Evolutionary conservation across 108 stramenopile genomes (phyloP).

Genomic region (Parietichytrium sp.): DNA sequence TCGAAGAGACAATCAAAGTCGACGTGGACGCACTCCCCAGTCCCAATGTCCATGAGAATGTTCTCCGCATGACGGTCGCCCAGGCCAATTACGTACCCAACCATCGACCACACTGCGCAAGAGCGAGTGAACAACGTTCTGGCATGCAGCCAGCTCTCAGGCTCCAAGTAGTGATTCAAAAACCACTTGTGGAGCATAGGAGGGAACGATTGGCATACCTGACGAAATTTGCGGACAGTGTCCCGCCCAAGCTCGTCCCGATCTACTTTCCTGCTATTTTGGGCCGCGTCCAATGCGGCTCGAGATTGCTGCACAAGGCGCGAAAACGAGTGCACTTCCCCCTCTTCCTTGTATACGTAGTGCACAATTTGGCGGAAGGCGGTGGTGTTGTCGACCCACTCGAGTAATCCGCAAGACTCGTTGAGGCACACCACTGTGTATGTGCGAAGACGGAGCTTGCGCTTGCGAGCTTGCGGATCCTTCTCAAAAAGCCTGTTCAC

Average conservation of each 20-base stretch:
- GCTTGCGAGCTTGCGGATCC: conserved; percentile 53
- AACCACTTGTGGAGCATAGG: conserved; percentile 96
- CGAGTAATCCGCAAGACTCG: conserved; percentile 95
- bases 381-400: conserved; percentile 92
- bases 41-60: conserved; percentile 85
- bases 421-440: conserved; percentile 93
- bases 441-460: conserved; percentile 81
- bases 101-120: conserved; percentile 85
- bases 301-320: conserved; percentile 63
- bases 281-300: conserved; percentile 62
- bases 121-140: conserved; percentile 83
- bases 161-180: conserved; percentile 82
- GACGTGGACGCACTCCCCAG: conserved; percentile 94
- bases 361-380: conserved; percentile 75
- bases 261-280: conserved; percentile 62
- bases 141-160: conserved; percentile 95
- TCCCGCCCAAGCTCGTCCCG: no score
- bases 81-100: conserved; percentile 93
- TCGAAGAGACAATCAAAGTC: conserved; percentile 98
- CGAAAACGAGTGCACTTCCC: conserved; percentile 65
- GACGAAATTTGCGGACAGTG: no score
- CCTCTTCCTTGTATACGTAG: conserved; percentile 70
- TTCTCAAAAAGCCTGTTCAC: conserved; percentile 85
- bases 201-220: conserved; percentile 66
- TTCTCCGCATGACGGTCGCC: conserved; percentile 99